These are phyloP conservation scores for Hyparrhenia diplandra DNA, from an alignment of 176 grass and related monocot species.

Conservation along the genomic window DNA sequence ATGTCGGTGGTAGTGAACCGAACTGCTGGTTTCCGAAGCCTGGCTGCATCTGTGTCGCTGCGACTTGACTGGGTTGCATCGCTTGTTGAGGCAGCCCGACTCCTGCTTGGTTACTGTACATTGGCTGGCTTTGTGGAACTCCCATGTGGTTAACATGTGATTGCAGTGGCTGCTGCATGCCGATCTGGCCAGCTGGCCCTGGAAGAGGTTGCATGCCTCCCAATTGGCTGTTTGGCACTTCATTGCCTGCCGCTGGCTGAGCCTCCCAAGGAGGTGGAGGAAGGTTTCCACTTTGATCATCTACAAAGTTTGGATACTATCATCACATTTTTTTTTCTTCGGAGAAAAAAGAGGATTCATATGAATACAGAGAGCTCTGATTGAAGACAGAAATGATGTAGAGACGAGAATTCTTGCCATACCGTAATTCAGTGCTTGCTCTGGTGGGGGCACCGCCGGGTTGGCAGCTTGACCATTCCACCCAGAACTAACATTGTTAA, in stretches of 20 bases:
- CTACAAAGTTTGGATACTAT: constrained; percentile 42
- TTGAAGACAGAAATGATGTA: not conserved
- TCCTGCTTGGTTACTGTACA: constrained; percentile 58
- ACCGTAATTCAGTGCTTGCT: constrained; percentile 56
- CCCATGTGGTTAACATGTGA: constrained; percentile 47
- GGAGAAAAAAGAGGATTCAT: constrained; percentile 4
- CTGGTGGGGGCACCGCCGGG: constrained; percentile 29
- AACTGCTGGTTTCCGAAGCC: constrained; percentile 56
- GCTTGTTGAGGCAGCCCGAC: constrained; percentile 48
- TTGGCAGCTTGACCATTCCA: constrained; percentile 63
- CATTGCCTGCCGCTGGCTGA: constrained; percentile 31
- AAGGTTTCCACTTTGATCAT: constrained; percentile 60
- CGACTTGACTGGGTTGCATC: constrained; percentile 38
- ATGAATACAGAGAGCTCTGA: not conserved
- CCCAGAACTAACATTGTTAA: constrained; percentile 45
- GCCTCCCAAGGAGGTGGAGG: constrained; percentile 68
- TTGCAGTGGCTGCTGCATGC: constrained; percentile 41
- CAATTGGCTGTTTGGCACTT: constrained; percentile 40
- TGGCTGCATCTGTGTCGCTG: constrained; percentile 39
- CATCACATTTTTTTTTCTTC: constrained; percentile 23
- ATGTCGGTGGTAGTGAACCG: constrained; percentile 28
- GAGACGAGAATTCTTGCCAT: not conserved
- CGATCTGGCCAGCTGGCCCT: constrained; percentile 29
- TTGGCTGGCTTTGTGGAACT: constrained; percentile 45
- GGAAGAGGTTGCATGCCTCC: constrained; percentile 52